These are phyloP conservation scores for Golubevia sp. DNA, from an alignment of 1,284 basidiomycete genomes.

Conservation along the genomic window DNA sequence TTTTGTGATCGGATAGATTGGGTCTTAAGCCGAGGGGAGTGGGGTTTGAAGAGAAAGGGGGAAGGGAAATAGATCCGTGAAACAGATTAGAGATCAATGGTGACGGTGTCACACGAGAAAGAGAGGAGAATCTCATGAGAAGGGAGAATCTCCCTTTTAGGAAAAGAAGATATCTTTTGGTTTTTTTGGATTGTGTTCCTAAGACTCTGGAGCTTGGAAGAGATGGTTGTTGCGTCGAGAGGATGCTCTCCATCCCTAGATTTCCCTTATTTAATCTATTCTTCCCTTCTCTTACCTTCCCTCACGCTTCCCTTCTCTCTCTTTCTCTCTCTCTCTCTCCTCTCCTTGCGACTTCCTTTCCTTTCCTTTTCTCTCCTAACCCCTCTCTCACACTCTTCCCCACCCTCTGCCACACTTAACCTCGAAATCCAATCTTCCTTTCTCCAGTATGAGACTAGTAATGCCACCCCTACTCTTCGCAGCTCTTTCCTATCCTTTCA, in stretches of 20 bases:
- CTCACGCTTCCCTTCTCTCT: background rate
- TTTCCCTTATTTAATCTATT: background rate
- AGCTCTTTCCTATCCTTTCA: constrained; percentile 82
- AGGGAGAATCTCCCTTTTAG: no score
- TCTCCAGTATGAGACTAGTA: constrained; percentile 72
- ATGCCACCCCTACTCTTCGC: constrained; percentile 93
- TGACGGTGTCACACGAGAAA: background rate
- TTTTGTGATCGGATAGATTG: no score
- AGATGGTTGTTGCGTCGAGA: background rate
- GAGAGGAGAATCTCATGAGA: no score
- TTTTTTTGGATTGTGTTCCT: no score
- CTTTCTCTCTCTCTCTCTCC: background rate
- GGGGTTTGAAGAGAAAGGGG: background rate
- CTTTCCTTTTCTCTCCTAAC: background rate
- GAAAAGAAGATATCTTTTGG: no score
- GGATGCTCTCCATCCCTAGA: background rate
- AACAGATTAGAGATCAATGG: background rate
- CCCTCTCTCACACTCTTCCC: background rate
- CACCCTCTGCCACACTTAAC: background rate
- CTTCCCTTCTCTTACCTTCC: background rate
- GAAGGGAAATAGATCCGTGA: background rate
- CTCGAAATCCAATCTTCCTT: background rate
- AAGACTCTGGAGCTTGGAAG: no score
- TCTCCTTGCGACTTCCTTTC: background rate
- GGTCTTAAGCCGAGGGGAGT: background rate